phyloP scores from a whole-genome alignment of 2,329 filamentous ascomycete species.

The Pseudogymnoascus sp. region DNA sequence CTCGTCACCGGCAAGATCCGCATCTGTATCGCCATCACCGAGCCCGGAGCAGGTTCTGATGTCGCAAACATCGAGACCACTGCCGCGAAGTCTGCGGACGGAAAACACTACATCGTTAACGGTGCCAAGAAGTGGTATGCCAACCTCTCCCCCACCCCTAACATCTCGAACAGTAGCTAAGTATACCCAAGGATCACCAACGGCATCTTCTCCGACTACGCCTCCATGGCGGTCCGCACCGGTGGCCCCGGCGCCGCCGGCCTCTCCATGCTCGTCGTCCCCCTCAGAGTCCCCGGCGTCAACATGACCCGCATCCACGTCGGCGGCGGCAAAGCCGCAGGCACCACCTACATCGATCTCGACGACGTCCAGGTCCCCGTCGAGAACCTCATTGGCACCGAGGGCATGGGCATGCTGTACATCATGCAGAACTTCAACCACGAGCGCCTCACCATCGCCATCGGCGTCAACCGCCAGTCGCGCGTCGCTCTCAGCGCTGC shows the following conservation, averaged over 20 bases:
- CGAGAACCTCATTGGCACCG: constrained; percentile 59
- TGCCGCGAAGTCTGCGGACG: constrained; percentile 51
- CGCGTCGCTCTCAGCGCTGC: constrained; percentile 51
- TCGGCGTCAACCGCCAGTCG: constrained; percentile 54
- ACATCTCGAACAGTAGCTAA: background rate
- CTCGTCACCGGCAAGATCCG: constrained; percentile 58
- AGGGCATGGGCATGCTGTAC: constrained; percentile 64
- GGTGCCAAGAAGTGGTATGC: constrained; percentile 63
- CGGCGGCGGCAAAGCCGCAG: constrained; percentile 53
- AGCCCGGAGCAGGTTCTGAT: constrained; percentile 65
- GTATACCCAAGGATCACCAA: constrained; percentile 50
- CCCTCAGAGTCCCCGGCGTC: constrained; percentile 61
- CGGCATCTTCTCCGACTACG: constrained; percentile 60
- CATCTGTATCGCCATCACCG: constrained; percentile 69
- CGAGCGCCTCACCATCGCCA: constrained; percentile 59
- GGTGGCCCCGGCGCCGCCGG: constrained; percentile 53
- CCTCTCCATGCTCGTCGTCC: constrained; percentile 60
- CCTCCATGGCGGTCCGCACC: constrained; percentile 65
- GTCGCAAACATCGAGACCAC: constrained; percentile 66
- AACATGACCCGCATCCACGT: constrained; percentile 60
- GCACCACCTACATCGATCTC: constrained; percentile 68
- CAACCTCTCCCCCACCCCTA: background rate
- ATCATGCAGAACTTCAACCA: constrained; percentile 78
- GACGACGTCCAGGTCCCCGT: constrained; percentile 66
- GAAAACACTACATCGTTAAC: constrained; percentile 61